phyloP scores from a whole-genome alignment of 2,329 filamentous ascomycete species.

The Claviceps maximensis region DNA sequence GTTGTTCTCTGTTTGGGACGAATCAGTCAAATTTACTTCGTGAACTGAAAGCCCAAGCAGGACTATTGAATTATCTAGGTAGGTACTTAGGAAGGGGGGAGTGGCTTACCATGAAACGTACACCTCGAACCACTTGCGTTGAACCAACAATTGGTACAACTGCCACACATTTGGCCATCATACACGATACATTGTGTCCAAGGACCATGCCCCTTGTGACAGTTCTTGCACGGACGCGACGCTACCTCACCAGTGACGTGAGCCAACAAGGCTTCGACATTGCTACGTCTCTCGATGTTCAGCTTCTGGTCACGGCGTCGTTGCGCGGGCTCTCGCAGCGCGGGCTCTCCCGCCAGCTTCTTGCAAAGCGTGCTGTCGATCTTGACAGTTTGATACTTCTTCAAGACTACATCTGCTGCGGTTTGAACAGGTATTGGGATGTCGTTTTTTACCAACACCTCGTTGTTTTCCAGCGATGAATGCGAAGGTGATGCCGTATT shows the following conservation, averaged over 20 bases:
- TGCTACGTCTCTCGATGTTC: conserved; percentile 44
- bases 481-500: neutral
- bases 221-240: conserved; percentile 42
- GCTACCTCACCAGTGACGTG: conserved; percentile 40
- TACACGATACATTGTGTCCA: conserved; percentile 47
- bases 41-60: neutral
- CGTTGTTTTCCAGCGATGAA: conserved; percentile 4
- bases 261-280: conserved; percentile 45
- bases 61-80: neutral
- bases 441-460: neutral
- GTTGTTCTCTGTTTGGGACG: conserved; percentile 26
- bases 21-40: neutral
- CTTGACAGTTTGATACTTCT: conserved; percentile 30
- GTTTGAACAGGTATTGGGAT: conserved; percentile 13
- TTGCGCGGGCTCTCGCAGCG: conserved; percentile 37
- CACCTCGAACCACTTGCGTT: conserved; percentile 47
- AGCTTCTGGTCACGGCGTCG: conserved; percentile 39
- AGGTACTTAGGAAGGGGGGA: neutral
- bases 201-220: conserved; percentile 45
- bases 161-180: conserved; percentile 46
- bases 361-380: conserved; percentile 43
- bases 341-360: conserved; percentile 35
- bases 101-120: conserved; percentile 42
- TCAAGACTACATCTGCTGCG: conserved; percentile 33
- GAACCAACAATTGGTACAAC: conserved; percentile 51